Percentiles rank a stretch among this genome's conserved stretches.
These are phyloP conservation scores for Fusarium sp. DNA, from an alignment of 2,329 filamentous ascomycete genomes.

Conservation along the genomic window DNA sequence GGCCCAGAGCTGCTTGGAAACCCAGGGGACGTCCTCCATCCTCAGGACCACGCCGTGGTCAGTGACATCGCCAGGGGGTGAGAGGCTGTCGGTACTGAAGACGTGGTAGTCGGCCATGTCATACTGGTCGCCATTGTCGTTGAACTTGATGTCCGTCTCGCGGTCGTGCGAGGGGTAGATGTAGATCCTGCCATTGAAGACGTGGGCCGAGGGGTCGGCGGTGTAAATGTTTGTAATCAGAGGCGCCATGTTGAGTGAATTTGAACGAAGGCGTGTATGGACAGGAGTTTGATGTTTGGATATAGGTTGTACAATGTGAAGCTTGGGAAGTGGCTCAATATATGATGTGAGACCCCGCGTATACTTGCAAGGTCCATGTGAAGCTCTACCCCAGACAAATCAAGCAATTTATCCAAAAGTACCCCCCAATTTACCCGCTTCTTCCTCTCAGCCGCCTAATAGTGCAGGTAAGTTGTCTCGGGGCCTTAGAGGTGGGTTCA, in stretches of 20 bases:
- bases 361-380: slow-evolving; percentile 18
- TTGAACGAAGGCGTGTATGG: neutral
- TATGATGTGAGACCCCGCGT: slow-evolving; percentile 33
- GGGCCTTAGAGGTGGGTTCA: slow-evolving; percentile 18
- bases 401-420: slow-evolving; percentile 38
- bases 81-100: slow-evolving; percentile 63
- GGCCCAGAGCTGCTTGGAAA: slow-evolving; percentile 80
- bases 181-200: slow-evolving; percentile 77
- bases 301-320: neutral
- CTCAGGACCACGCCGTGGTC: slow-evolving; percentile 76
- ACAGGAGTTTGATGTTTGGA: neutral
- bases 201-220: slow-evolving; percentile 80
- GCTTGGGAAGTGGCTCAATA: slow-evolving; percentile 3
- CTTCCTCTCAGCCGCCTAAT: slow-evolving; percentile 12
- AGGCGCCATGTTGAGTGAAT: slow-evolving; percentile 54
- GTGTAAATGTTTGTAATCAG: slow-evolving; percentile 80
- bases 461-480: neutral
- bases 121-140: slow-evolving; percentile 86
- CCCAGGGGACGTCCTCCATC: slow-evolving; percentile 75
- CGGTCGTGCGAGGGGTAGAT: slow-evolving; percentile 84
- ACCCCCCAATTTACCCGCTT: slow-evolving; percentile 37
- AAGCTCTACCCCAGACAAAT: slow-evolving; percentile 22
- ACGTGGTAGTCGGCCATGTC: slow-evolving; percentile 88
- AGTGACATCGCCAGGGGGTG: slow-evolving; percentile 65
- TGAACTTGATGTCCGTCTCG: slow-evolving; percentile 75